phyloP scores from a whole-genome alignment of 2,329 filamentous ascomycete species.

The Paraphoma sp. region DNA sequence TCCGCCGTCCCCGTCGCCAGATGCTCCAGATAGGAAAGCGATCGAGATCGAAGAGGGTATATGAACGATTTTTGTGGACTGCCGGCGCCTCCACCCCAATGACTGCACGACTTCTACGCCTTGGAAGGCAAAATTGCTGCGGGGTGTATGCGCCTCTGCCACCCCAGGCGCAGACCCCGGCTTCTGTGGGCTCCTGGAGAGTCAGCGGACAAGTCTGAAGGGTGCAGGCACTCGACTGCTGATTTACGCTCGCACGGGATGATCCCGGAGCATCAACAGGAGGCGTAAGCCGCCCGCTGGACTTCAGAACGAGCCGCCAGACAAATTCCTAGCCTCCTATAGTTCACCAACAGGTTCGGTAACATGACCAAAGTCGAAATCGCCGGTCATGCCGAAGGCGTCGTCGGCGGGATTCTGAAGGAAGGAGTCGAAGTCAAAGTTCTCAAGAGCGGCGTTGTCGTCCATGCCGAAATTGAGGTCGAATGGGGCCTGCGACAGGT shows the following conservation, averaged over 20 bases:
- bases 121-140: neutral
- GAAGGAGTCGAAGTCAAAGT: slow-evolving; percentile 73
- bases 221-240: neutral
- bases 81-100: neutral
- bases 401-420: slow-evolving; percentile 62
- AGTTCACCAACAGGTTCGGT: slow-evolving; percentile 32
- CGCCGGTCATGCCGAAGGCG: slow-evolving; percentile 41
- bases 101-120: neutral
- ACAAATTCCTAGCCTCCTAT: slow-evolving; percentile 2
- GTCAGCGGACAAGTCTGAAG: neutral
- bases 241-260: neutral
- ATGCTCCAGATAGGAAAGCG: slow-evolving; percentile 27
- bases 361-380: slow-evolving; percentile 45
- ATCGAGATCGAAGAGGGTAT: slow-evolving; percentile 31
- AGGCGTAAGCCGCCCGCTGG: neutral
- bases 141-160: neutral
- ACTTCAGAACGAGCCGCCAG: slow-evolving; percentile 1
- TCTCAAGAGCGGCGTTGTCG: slow-evolving; percentile 65
- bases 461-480: slow-evolving; percentile 53
- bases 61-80: slow-evolving; percentile 27
- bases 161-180: neutral
- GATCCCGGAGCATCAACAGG: neutral
- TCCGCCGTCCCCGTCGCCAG: neutral
- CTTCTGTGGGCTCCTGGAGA: neutral
- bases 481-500: slow-evolving; percentile 40